phyloP scores from a whole-genome alignment of 1,284 basidiomycete species.

The Austroboletus novae-zelandiae region DNA sequence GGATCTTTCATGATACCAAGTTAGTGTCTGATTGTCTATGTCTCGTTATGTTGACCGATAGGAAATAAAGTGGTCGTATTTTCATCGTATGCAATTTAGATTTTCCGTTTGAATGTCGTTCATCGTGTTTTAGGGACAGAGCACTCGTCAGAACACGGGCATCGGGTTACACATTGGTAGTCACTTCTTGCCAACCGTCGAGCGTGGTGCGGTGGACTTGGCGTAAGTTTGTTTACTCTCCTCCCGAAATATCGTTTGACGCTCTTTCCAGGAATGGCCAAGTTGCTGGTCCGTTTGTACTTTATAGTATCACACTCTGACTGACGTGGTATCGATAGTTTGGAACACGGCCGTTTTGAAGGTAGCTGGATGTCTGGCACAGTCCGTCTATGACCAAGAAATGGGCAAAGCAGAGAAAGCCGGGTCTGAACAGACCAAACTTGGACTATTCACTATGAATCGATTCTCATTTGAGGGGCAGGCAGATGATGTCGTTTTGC shows the following conservation, averaged over 20 bases:
- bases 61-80: conserved; percentile 37
- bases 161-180: conserved; percentile 88
- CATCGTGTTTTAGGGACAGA: conserved; percentile 54
- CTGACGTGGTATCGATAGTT: conserved; percentile 38
- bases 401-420: conserved; percentile 39
- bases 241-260: neutral
- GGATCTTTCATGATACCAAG: conserved; percentile 9
- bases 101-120: neutral
- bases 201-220: conserved; percentile 90
- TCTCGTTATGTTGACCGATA: neutral
- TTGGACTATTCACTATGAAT: conserved; percentile 73
- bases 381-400: conserved; percentile 86
- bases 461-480: conserved; percentile 87
- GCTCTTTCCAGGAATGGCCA: conserved; percentile 64
- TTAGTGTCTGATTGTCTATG: neutral
- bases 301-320: neutral
- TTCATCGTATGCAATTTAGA: conserved; percentile 60
- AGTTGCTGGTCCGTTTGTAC: conserved; percentile 55
- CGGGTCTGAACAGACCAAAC: conserved; percentile 48
- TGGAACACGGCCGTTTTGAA: conserved; percentile 89
- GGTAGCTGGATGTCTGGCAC: conserved; percentile 78
- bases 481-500: conserved; percentile 75
- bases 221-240: conserved; percentile 48
- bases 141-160: conserved; percentile 90
- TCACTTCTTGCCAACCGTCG: conserved; percentile 94